phyloP scores from a whole-genome alignment of 129 eudicot species.

The Tagetes patula region DNA sequence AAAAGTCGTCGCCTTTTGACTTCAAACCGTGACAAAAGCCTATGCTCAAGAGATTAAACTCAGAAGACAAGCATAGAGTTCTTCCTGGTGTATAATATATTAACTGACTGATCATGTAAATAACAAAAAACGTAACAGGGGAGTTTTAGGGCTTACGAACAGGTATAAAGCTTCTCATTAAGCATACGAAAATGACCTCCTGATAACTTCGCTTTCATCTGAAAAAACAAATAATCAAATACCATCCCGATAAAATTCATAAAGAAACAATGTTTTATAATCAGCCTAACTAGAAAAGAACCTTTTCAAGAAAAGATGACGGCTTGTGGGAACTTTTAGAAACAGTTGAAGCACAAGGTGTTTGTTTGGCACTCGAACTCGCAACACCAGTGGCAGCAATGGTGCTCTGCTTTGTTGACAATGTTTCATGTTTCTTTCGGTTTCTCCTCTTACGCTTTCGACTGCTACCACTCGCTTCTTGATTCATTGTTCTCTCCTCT shows the following conservation, averaged over 20 bases:
- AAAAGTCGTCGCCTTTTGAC: neutral
- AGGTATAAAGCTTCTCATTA: constrained; percentile 95
- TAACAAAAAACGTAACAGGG: no score
- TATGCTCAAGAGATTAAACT: neutral
- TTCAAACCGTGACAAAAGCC: neutral
- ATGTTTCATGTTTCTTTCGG: constrained; percentile 22
- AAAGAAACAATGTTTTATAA: neutral
- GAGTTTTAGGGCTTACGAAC: constrained; percentile 55
- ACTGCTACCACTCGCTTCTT: constrained; percentile 39
- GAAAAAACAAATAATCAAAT: constrained; percentile 18
- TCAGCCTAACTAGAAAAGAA: constrained; percentile 22
- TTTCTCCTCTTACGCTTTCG: constrained; percentile 60
- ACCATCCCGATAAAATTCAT: neutral
- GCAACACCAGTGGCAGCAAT: no score
- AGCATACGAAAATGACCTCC: constrained; percentile 96
- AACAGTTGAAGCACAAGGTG: constrained; percentile 11
- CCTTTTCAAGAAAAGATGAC: constrained; percentile 71
- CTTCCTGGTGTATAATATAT: neutral
- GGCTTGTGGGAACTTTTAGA: constrained; percentile 42
- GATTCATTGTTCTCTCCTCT: constrained; percentile 29
- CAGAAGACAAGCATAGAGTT: neutral
- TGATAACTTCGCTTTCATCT: constrained; percentile 90
- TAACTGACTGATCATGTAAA: neutral
- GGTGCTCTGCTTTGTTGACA: constrained; percentile 8
- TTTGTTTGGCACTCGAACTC: neutral